A percentile compares a stretch with the other conserved stretches of the same genome.
Evolutionary conservation across 202 grass and related monocot genomes (phyloP).

Genomic region (Zizania palustris): DNA sequence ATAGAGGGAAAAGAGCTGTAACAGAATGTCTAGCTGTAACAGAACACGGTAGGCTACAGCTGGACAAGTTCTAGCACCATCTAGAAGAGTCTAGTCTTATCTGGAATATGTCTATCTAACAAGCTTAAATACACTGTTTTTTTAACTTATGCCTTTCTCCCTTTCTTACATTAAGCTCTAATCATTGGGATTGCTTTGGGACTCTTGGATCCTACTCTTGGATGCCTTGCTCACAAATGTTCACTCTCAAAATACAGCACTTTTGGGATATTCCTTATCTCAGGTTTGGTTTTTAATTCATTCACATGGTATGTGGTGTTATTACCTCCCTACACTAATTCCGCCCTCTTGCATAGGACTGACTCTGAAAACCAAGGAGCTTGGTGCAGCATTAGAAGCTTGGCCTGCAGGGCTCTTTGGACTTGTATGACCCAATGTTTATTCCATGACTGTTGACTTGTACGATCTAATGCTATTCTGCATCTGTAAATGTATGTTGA

Average conservation of each 20-base stretch:
- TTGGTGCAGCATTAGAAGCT: constrained; percentile 79
- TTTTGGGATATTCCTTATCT: constrained; percentile 89
- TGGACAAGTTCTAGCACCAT: too few species aligned
- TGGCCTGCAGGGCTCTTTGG: constrained; percentile 93
- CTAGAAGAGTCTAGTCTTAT: too few species aligned
- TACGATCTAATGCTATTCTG: constrained; percentile 45
- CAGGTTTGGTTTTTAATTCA: constrained; percentile 54
- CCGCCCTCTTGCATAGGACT: constrained; percentile 56
- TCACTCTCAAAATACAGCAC: constrained; percentile 83
- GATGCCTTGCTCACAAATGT: constrained; percentile 80
- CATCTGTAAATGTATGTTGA: neutral
- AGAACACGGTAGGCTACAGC: too few species aligned
- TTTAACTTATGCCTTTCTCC: constrained; percentile 32
- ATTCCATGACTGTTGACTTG: constrained; percentile 37
- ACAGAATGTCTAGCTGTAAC: too few species aligned
- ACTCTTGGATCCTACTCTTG: constrained; percentile 75
- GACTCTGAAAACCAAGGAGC: constrained; percentile 70
- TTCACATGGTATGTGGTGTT: neutral
- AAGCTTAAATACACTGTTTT: constrained; percentile 16
- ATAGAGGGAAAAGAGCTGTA: too few species aligned
- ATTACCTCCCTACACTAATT: constrained; percentile 38
- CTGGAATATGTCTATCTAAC: too few species aligned
- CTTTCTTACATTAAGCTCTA: constrained; percentile 64
- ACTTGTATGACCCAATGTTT: constrained; percentile 67
- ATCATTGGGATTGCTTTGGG: constrained; percentile 59